Percentiles rank a stretch among this genome's conserved stretches.
These are phyloP conservation scores for Usnea hakonensis DNA, from an alignment of 495 filamentous ascomycete genomes.

Conservation along the genomic window DNA sequence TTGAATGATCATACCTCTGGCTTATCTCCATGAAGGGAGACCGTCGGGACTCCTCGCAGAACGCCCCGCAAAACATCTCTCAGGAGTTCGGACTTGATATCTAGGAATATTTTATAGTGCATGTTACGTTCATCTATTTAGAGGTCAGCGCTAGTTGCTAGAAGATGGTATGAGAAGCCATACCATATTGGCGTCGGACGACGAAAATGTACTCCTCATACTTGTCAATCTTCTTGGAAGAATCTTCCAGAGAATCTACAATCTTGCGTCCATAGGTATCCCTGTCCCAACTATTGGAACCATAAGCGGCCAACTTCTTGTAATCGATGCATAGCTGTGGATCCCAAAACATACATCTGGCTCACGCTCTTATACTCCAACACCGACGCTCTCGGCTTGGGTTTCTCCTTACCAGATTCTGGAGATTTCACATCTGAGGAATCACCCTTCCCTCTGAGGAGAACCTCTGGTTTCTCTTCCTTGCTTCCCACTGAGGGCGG, in stretches of 20 bases:
- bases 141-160: not conserved
- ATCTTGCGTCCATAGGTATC: constrained; percentile 13
- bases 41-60: constrained; percentile 27
- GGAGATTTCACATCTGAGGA: not conserved
- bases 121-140: constrained; percentile 11
- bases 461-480: not conserved
- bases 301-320: not conserved
- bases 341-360: constrained; percentile 4
- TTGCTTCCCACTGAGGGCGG: not conserved
- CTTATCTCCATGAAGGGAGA: constrained; percentile 30
- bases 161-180: not conserved
- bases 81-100: constrained; percentile 23
- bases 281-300: constrained; percentile 6
- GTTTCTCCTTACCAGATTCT: not conserved
- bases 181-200: constrained; percentile 11
- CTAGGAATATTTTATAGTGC: constrained; percentile 25
- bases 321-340: not conserved
- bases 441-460: not conserved
- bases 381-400: constrained; percentile 8
- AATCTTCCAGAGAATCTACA: constrained; percentile 12
- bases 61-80: constrained; percentile 29
- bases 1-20: constrained; percentile 10
- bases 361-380: constrained; percentile 13
- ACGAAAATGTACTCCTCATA: constrained; percentile 12
- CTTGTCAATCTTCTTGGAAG: constrained; percentile 9